Evolutionary conservation across 495 filamentous ascomycete genomes (phyloP).

Genomic region (Xylaria palmicola): DNA sequence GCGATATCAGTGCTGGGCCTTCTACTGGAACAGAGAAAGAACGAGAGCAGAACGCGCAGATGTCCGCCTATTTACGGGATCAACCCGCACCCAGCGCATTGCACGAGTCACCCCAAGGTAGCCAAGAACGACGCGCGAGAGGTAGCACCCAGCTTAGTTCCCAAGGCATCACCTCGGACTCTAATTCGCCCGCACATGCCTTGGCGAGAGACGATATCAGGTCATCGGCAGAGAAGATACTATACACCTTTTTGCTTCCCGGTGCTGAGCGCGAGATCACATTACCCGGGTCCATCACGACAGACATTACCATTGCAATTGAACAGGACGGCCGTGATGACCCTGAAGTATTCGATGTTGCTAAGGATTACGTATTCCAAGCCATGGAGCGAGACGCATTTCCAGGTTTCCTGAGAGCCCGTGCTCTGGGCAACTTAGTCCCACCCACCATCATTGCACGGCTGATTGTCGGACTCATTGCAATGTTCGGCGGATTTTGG

Average conservation of each 20-base stretch:
- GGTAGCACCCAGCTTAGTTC: conserved; percentile 58
- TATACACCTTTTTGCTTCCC: conserved; percentile 91
- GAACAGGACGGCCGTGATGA: conserved; percentile 90
- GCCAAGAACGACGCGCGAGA: conserved; percentile 61
- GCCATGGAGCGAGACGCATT: conserved; percentile 99
- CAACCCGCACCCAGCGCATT: conserved; percentile 52
- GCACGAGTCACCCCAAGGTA: conserved; percentile 68
- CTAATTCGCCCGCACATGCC: conserved; percentile 78
- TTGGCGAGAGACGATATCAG: conserved; percentile 84
- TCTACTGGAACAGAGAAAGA: conserved; percentile 57
- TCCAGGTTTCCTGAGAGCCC: conserved; percentile 90
- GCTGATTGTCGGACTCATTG: conserved; percentile 78
- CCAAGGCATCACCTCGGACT: conserved; percentile 57
- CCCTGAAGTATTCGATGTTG: conserved; percentile 93
- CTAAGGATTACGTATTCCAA: conserved; percentile 99
- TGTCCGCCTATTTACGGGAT: conserved; percentile 87
- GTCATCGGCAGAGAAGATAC: conserved; percentile 92
- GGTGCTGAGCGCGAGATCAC: conserved; percentile 94
- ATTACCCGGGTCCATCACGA: conserved; percentile 79
- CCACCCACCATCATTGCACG: conserved; percentile 81
- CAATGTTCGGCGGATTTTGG: conserved; percentile 92
- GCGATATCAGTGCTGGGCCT: conserved; percentile 60
- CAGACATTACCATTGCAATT: conserved; percentile 75
- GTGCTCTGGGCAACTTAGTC: conserved; percentile 92
- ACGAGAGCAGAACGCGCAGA: conserved; percentile 72